Percentiles rank a stretch among this genome's conserved stretches.
phyloP scores from a whole-genome alignment of 129 eudicot species.

The Ambrosia artemisiifolia region DNA sequence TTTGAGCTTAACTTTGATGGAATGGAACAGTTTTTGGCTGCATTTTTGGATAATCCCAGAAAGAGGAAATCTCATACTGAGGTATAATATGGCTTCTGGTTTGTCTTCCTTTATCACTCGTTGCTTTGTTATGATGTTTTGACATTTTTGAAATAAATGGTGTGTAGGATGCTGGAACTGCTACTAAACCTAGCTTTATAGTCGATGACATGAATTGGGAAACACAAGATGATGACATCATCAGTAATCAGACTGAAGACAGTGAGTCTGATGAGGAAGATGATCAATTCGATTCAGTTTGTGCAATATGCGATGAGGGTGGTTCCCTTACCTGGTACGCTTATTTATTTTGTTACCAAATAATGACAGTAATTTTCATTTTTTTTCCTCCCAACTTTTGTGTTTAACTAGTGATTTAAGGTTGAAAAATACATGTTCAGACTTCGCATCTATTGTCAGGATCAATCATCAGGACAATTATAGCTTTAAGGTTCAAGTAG shows the following conservation, averaged over 20 bases:
- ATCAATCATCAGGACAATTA: background rate
- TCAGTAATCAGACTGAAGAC: conserved; percentile 37
- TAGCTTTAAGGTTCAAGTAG: background rate
- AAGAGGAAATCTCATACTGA: conserved; percentile 49
- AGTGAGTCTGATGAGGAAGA: conserved; percentile 55
- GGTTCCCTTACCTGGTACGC: conserved; percentile 53
- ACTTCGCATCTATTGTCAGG: background rate
- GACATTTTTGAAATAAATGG: conserved; percentile 10
- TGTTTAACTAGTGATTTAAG: background rate
- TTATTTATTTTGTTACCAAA: background rate
- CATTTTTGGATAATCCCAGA: conserved; percentile 58
- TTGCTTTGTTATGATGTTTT: conserved; percentile 16
- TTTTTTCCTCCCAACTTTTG: background rate
- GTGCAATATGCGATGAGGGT: conserved; percentile 86
- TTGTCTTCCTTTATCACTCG: conserved; percentile 3
- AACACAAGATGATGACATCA: conserved; percentile 40
- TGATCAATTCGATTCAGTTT: conserved; percentile 57
- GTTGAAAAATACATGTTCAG: background rate
- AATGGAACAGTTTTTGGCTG: conserved; percentile 47
- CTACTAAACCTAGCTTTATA: conserved; percentile 38
- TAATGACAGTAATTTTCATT: background rate
- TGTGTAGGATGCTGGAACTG: conserved; percentile 42
- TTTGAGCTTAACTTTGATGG: conserved; percentile 12
- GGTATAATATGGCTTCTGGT: conserved; percentile 35
- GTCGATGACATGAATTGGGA: conserved; percentile 42